These are phyloP conservation scores for Eutrema salsugineum DNA, from an alignment of 441 rosid species.

Conservation along the genomic window DNA sequence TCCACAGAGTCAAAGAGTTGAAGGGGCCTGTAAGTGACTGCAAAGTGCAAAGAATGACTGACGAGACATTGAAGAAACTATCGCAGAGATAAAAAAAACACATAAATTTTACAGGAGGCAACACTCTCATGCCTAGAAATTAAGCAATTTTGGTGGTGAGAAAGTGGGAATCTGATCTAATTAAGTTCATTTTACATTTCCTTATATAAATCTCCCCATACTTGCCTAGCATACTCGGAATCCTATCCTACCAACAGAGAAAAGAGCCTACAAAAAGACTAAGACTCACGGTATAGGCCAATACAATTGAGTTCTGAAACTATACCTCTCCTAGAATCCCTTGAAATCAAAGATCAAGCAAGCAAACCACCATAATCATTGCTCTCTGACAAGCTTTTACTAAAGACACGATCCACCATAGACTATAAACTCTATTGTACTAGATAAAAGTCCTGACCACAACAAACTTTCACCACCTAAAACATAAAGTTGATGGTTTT, in stretches of 20 bases:
- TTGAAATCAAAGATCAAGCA: not conserved
- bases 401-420: not conserved
- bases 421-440: not conserved
- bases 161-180: not conserved
- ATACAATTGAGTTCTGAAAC: not conserved
- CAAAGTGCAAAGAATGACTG: too few relatives aligned
- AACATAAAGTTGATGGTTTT: not conserved
- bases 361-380: not conserved
- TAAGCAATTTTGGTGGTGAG: not conserved
- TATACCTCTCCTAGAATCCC: not conserved
- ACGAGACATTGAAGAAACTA: not conserved
- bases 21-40: not conserved
- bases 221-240: not conserved
- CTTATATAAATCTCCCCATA: not conserved
- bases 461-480: not conserved
- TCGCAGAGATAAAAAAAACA: not conserved
- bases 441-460: constrained; percentile 5
- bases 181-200: not conserved
- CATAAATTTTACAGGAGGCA: not conserved
- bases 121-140: not conserved
- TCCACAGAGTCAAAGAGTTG: not conserved
- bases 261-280: not conserved
- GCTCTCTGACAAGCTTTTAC: not conserved
- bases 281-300: not conserved
- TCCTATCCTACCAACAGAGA: not conserved